Evolutionary conservation across 148 eudicot genomes (phyloP).

Genomic region (Diospyros kaki): DNA sequence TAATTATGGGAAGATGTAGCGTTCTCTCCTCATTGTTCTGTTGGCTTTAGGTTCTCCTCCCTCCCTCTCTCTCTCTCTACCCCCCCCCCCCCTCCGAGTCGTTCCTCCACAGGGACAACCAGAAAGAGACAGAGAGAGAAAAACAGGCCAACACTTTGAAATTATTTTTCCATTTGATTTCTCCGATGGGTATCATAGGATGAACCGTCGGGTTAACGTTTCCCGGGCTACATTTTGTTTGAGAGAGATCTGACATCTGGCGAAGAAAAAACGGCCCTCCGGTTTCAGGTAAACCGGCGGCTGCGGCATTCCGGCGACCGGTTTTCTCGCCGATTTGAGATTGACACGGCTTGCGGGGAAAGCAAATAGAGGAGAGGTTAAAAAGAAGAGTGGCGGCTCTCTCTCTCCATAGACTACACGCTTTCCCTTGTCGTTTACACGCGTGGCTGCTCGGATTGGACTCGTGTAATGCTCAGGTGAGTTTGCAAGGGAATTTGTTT

Average conservation of each 20-base stretch:
- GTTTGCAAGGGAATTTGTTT: background rate
- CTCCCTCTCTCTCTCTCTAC: background rate
- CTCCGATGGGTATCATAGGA: background rate
- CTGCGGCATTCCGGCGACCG: background rate
- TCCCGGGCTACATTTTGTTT: background rate
- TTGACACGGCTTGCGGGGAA: conserved; percentile 1
- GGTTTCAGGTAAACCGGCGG: background rate
- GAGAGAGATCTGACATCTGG: conserved; percentile 9
- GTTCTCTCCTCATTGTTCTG: conserved; percentile 15
- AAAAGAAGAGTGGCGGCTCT: background rate
- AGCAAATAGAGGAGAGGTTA: no score
- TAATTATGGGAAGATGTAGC: background rate
- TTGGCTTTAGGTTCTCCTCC: conserved; percentile 25
- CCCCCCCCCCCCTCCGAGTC: background rate
- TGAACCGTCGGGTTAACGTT: background rate
- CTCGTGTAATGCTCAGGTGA: conserved; percentile 6
- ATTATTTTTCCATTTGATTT: background rate
- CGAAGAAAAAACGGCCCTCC: background rate
- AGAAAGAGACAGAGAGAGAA: background rate
- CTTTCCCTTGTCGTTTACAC: conserved; percentile 10
- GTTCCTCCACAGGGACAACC: background rate
- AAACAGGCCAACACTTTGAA: background rate
- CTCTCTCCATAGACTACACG: conserved; percentile 15
- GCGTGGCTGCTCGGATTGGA: background rate
- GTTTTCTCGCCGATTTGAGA: background rate